phyloP scores from a whole-genome alignment of 2,329 filamentous ascomycete genomes.

The Pseudofabraea citricarpa region DNA sequence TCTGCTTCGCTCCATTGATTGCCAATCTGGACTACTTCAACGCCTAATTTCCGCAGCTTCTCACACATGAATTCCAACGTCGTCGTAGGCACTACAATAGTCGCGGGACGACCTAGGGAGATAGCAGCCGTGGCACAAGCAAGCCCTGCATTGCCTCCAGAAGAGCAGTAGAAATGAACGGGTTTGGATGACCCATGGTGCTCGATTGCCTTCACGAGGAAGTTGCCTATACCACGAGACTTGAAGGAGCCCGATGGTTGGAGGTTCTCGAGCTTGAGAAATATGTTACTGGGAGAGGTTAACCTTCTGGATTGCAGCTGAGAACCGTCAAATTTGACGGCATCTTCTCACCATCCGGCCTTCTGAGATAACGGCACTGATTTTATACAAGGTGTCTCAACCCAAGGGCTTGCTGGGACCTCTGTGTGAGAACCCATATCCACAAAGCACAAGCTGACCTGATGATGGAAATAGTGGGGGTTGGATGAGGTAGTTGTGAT shows the following conservation, averaged over 20 bases:
- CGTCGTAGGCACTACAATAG: conserved; percentile 66
- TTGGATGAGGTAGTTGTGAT: too few relatives aligned
- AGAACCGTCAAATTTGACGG: too few relatives aligned
- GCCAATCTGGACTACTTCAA: conserved; percentile 65
- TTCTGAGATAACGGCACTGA: conserved; percentile 20
- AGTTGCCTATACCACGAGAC: conserved; percentile 69
- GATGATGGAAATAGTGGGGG: too few relatives aligned
- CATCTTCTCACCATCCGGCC: conserved; percentile 26
- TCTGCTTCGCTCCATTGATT: conserved; percentile 67
- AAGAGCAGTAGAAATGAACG: conserved; percentile 73
- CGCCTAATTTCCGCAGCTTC: conserved; percentile 66
- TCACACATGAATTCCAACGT: conserved; percentile 66
- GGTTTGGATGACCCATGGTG: conserved; percentile 11
- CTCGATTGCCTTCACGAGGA: conserved; percentile 51
- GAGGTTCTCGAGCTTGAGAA: conserved; percentile 81
- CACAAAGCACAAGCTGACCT: too few relatives aligned
- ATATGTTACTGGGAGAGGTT: conserved; percentile 52
- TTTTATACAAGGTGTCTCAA: conserved; percentile 19
- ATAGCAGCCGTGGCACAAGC: conserved; percentile 73
- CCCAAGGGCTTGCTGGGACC: conserved; percentile 17
- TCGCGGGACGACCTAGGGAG: conserved; percentile 59
- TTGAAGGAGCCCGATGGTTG: conserved; percentile 87
- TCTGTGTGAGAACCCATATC: conserved; percentile 13
- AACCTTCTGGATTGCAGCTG: too few relatives aligned
- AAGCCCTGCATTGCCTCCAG: conserved; percentile 78